phyloP scores from a whole-genome alignment of 257 asterid species.

The Solanum etuberosum region DNA sequence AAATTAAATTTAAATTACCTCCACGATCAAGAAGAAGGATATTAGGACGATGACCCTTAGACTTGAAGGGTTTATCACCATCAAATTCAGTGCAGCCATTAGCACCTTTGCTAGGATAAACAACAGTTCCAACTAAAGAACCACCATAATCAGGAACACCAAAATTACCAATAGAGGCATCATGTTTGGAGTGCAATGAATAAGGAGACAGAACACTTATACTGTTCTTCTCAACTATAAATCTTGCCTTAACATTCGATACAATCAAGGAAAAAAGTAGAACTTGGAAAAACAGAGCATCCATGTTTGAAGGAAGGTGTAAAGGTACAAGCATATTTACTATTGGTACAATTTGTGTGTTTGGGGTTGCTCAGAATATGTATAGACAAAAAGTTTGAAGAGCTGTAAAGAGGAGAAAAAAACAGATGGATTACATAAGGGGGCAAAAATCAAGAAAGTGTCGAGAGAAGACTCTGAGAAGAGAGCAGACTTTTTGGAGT shows the following conservation, averaged over 20 bases:
- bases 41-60: slow-evolving; percentile 57
- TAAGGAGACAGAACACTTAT: slow-evolving; percentile 54
- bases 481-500: slow-evolving; percentile 21
- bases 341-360: background rate
- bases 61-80: slow-evolving; percentile 65
- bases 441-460: background rate
- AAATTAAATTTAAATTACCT: slow-evolving; percentile 19
- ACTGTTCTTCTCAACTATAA: slow-evolving; percentile 82
- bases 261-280: slow-evolving; percentile 3
- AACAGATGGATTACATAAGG: background rate
- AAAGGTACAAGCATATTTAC: background rate
- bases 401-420: slow-evolving; percentile 7
- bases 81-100: slow-evolving; percentile 53
- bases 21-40: slow-evolving; percentile 92
- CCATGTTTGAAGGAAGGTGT: background rate
- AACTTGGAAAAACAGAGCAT: background rate
- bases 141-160: slow-evolving; percentile 97
- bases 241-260: slow-evolving; percentile 20
- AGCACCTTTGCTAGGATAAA: slow-evolving; percentile 39
- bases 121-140: slow-evolving; percentile 53
- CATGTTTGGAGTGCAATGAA: slow-evolving; percentile 48
- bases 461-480: background rate
- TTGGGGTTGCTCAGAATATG: background rate
- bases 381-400: background rate
- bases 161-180: slow-evolving; percentile 85